Evolutionary conservation across 2,329 filamentous ascomycete species (phyloP).

Genomic region (Paecilomyces variotii): DNA sequence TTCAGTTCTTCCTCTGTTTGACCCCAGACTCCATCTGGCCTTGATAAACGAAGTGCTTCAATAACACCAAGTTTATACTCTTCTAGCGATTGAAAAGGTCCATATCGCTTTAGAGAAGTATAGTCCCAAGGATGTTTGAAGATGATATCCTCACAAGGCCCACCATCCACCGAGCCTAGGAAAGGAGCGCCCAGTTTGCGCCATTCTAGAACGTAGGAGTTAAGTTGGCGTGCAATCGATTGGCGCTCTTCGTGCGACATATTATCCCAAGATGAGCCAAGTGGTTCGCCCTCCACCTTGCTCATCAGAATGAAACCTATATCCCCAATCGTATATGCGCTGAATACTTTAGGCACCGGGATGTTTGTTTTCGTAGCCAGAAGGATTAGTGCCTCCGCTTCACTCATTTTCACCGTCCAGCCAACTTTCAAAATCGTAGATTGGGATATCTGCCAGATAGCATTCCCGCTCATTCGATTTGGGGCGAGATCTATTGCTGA

Average conservation of each 20-base stretch:
- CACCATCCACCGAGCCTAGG: background rate
- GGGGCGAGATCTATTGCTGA: background rate
- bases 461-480: background rate
- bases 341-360: background rate
- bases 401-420: background rate
- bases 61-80: background rate
- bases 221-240: background rate
- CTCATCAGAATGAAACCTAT: background rate
- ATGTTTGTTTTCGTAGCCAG: background rate
- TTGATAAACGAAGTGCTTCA: background rate
- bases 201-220: background rate
- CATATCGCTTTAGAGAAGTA: background rate
- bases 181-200: background rate
- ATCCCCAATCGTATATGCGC: background rate
- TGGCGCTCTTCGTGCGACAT: background rate
- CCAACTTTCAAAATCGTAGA: background rate
- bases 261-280: background rate
- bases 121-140: background rate
- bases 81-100: background rate
- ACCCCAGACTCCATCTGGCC: background rate
- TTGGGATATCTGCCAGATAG: background rate
- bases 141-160: background rate
- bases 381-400: background rate
- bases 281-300: background rate
- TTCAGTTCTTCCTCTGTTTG: background rate